Percentiles rank a stretch among this genome's conserved stretches.
Evolutionary conservation across 2,329 filamentous ascomycete genomes (phyloP).

Genomic region (Periconia sp.): DNA sequence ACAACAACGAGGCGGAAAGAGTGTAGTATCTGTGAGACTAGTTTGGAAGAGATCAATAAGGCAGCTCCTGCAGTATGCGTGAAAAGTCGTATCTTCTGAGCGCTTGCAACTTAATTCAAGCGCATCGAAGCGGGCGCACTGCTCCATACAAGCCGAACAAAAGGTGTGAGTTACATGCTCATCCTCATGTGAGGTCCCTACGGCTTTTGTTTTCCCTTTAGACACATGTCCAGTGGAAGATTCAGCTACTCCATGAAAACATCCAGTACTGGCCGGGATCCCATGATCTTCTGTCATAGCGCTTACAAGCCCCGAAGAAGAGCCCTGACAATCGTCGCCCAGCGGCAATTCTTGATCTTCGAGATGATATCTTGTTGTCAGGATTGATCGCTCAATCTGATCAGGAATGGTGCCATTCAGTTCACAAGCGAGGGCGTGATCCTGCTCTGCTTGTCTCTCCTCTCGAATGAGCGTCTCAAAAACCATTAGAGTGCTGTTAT

Average conservation of each 20-base stretch:
- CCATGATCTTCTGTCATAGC: background rate
- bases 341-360: background rate
- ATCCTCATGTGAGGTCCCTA: background rate
- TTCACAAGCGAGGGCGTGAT: constrained; percentile 13
- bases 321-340: background rate
- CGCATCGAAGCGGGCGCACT: constrained; percentile 14
- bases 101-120: constrained; percentile 17
- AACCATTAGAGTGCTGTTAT: constrained; percentile 3
- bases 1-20: constrained; percentile 31
- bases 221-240: constrained; percentile 1
- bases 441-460: constrained; percentile 16
- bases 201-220: constrained; percentile 12
- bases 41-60: constrained; percentile 22
- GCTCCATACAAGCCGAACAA: constrained; percentile 19
- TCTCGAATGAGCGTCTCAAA: constrained; percentile 11
- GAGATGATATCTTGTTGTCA: too few relatives aligned
- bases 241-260: background rate
- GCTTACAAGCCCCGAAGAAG: background rate
- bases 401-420: constrained; percentile 1
- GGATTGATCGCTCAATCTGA: too few relatives aligned
- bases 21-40: constrained; percentile 19
- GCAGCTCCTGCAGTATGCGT: constrained; percentile 28
- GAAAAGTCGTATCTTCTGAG: constrained; percentile 8
- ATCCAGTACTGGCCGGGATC: background rate
- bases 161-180: constrained; percentile 10